Percentiles rank a stretch among this genome's conserved stretches.
These are phyloP conservation scores for Sporothrix humicola DNA, from an alignment of 2,329 filamentous ascomycete species.

Conservation along the genomic window DNA sequence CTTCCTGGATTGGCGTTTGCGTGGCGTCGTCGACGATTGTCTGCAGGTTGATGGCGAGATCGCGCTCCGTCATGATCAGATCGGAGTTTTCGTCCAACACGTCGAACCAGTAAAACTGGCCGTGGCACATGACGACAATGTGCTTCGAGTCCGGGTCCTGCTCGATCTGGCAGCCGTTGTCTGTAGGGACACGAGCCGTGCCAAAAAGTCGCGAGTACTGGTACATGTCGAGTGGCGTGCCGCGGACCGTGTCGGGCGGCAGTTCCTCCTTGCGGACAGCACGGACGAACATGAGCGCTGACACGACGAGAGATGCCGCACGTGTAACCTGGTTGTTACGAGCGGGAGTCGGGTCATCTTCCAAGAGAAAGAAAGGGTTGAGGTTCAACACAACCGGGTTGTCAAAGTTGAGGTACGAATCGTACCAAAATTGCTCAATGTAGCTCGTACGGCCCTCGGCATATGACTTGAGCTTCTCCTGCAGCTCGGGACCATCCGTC, in stretches of 20 bases:
- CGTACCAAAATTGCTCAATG: slow-evolving; percentile 99
- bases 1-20: slow-evolving; percentile 88
- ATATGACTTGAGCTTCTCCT: slow-evolving; percentile 89
- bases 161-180: slow-evolving; percentile 93
- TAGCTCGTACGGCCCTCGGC: slow-evolving; percentile 91
- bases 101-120: slow-evolving; percentile 99
- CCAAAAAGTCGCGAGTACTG: slow-evolving; percentile 96
- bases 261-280: slow-evolving; percentile 93
- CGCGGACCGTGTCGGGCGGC: slow-evolving; percentile 82
- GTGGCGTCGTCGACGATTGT: slow-evolving; percentile 91
- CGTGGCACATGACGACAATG: slow-evolving; percentile 88
- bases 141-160: slow-evolving; percentile 94
- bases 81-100: slow-evolving; percentile 94
- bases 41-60: slow-evolving; percentile 87
- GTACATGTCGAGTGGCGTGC: slow-evolving; percentile 93
- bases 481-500: slow-evolving; percentile 79
- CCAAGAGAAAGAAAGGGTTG: slow-evolving; percentile 96
- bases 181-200: slow-evolving; percentile 90
- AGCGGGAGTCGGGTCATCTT: slow-evolving; percentile 95
- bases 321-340: slow-evolving; percentile 96
- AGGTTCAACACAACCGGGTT: slow-evolving; percentile 97
- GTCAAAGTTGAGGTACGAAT: slow-evolving; percentile 97
- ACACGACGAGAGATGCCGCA: slow-evolving; percentile 88
- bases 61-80: slow-evolving; percentile 95
- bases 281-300: slow-evolving; percentile 87